Evolutionary conservation across 768 basidiomycete species (phyloP), one percentile per base, ranked within the genome.

Genomic region (Sporobolomyces phaffii): DNA sequence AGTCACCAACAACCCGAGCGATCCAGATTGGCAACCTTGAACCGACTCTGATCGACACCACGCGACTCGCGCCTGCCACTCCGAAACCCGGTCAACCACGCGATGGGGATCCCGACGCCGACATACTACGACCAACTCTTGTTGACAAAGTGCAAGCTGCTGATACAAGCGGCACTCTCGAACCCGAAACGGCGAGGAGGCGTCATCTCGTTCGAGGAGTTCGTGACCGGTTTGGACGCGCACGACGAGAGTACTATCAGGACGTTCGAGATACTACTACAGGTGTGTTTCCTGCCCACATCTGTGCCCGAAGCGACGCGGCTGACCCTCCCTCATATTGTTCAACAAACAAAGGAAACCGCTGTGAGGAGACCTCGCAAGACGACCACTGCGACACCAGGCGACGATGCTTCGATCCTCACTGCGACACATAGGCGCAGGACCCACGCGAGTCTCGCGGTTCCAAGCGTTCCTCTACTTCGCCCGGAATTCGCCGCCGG

Each of bases 141-240:
- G 18, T 49, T 68, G 26, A 49, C 57, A 11, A 68, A 68, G 38
- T 24, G 36, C 47, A 68, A 68, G 43, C 47, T 60, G 20, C 60
- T 68, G 8, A 17, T 68, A 7, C 49, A 63, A 18, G 61, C 59
- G 15, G 66, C 60, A 2, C 20, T 62, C 17, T 9, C 14, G 11
- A 47, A 59, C 24, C 61, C 66, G 13, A 24, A 28, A 13, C n/a
- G 66, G 10, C 15, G 47, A 18, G 50, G 50, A 1, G 54, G 54
- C 2, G 11, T 24, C 6, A 13, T 10, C 9, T 47, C 41, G 26
- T 68, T 36, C 36, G 61, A 68, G 29, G 56, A 52, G 15, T 68
- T 68, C n/a, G 56, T 53, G 43, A 50, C 33, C 8, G 57, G 43
- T 1, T 33, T 68, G 26, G 66, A 68, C 38, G 50, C 45, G 2